Evolutionary conservation across 108 stramenopile genomes (phyloP).

Genomic region (Craspedostauros australis): DNA sequence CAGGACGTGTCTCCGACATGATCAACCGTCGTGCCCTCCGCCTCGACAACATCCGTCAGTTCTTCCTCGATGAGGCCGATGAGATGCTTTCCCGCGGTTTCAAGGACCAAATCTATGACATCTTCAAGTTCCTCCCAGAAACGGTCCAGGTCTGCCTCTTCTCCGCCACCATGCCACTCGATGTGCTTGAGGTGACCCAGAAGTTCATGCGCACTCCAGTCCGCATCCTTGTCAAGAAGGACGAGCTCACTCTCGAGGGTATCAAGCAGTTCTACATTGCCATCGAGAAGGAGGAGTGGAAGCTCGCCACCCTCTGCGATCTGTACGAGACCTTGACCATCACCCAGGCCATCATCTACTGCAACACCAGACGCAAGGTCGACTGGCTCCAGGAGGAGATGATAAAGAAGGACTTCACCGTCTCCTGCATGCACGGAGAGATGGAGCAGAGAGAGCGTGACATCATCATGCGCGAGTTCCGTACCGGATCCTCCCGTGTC

Average conservation of each 20-base stretch:
- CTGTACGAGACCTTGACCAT: slow-evolving; percentile 99
- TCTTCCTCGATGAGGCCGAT: slow-evolving; percentile 99
- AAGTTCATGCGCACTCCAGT: slow-evolving; percentile 99
- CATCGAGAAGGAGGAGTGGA: slow-evolving; percentile 98
- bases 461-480: slow-evolving; percentile 99
- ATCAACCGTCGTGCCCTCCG: slow-evolving; percentile 96
- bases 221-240: slow-evolving; percentile 99
- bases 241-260: slow-evolving; percentile 99
- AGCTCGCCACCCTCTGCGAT: slow-evolving; percentile 99
- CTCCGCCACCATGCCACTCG: slow-evolving; percentile 99
- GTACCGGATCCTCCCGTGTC: slow-evolving; percentile 98
- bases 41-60: slow-evolving; percentile 88
- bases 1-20: slow-evolving; percentile 99
- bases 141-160: slow-evolving; percentile 97
- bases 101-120: slow-evolving; percentile 99
- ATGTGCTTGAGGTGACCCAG: slow-evolving; percentile 98
- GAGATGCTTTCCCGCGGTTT: slow-evolving; percentile 99
- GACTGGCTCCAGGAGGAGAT: slow-evolving; percentile 99
- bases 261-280: slow-evolving; percentile 99
- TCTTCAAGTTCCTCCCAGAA: slow-evolving; percentile 99
- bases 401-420: slow-evolving; percentile 96
- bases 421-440: slow-evolving; percentile 99
- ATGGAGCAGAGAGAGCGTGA: slow-evolving; percentile 99
- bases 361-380: slow-evolving; percentile 99
- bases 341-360: slow-evolving; percentile 99